Evolutionary conservation across 768 basidiomycete species (phyloP), one percentile per base, ranked within the genome.

Genomic region (Lactarius vividus): DNA sequence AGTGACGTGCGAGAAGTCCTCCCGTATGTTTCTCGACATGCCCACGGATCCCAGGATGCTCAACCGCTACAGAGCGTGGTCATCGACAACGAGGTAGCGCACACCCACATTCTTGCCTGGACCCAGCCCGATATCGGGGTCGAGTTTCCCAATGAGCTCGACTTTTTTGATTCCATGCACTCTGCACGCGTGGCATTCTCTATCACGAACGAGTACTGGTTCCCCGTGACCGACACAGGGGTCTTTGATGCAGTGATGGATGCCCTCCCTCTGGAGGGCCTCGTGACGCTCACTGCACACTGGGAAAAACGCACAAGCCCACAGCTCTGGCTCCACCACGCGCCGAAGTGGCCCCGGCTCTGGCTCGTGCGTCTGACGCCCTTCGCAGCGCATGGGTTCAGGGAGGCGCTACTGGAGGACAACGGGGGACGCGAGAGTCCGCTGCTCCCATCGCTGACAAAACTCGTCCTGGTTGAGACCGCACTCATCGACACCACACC

Each of bases 21-120:
- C 9, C 67, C 67, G 23, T 31, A 40, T 13, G 11, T 63, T 23
- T 9, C 23, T 7, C 31, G 40, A 26, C 49, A 40, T 16, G 29
- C 52, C n/a, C 39, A 42, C 35, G 59, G 56, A 8, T 23, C 54
- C 10, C 67, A 68, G 20, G 64, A 62, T 39, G 20, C 23, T 1
- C 44, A 23, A 18, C 60, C 64, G 33, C 52, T 68, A 29, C 58
- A 29, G 39, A 65, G 61, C 23, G 4, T 63, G 15, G n/a, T 62
- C 39, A n/a, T n/a, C n/a, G n/a, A n/a, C n/a, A n/a, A n/a, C 23
- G 11, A 4, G 9, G 58, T 9, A 46, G 18, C 3, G 4, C 1
- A 11, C 4, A 1, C n/a, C 28, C 18, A 57, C 2, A 18, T 66
- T 3, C 13, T 56, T 6, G n/a, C 59, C 16, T 66, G 65, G 65